phyloP scores from a whole-genome alignment of 345 rosid genomes.

The Boechera stricta region DNA sequence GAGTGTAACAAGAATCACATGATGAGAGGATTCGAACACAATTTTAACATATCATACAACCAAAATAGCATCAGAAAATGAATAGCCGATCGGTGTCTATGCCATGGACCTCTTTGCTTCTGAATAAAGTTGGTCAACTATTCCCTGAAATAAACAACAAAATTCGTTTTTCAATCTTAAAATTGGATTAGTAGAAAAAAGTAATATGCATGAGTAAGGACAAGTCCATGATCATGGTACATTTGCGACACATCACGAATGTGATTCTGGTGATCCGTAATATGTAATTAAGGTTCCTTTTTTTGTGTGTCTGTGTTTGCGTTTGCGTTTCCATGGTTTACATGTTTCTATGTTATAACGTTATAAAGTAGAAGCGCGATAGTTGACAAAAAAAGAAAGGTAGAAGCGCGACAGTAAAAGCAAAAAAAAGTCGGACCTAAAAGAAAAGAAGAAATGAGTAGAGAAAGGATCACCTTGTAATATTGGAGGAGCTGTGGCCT shows the following conservation, averaged over 20 bases:
- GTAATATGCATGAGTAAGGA: constrained; percentile 10
- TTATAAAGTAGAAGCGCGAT: not conserved
- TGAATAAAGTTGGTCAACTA: constrained; percentile 67
- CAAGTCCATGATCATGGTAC: constrained; percentile 5
- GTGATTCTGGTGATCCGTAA: not conserved
- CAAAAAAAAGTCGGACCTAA: not conserved
- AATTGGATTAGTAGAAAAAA: not conserved
- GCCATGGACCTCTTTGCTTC: constrained; percentile 69
- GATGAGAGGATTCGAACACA: constrained; percentile 22
- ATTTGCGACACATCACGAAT: constrained; percentile 1
- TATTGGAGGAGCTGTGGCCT: constrained; percentile 86
- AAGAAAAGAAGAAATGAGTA: constrained; percentile 20
- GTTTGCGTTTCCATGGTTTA: not conserved
- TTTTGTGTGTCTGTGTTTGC: not conserved
- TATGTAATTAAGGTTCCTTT: not conserved
- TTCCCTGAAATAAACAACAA: constrained; percentile 49
- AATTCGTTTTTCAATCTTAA: not conserved
- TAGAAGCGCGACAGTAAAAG: not conserved
- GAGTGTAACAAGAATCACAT: constrained; percentile 10
- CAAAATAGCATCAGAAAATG: constrained; percentile 17
- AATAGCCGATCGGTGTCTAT: constrained; percentile 42
- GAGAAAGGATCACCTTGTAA: constrained; percentile 62
- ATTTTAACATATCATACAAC: constrained; percentile 21
- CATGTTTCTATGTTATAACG: no score
- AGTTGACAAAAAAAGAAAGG: no score